Evolutionary conservation across 164 flowering plant species (phyloP).

Genomic region (Magnolia kwangsiensis): DNA sequence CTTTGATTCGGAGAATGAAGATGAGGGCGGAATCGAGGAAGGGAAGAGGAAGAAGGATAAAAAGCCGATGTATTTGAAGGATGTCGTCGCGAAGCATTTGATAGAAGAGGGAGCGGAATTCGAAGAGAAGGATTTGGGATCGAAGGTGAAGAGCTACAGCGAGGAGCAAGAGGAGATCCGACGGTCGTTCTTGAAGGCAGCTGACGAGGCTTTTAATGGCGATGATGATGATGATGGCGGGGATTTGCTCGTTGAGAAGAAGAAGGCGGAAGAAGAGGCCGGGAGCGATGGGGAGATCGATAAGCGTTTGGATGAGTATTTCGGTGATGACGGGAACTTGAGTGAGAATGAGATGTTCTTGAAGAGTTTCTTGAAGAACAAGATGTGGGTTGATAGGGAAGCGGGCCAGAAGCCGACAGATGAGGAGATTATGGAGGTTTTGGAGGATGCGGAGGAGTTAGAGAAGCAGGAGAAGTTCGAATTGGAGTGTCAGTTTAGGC

Average conservation of each 20-base stretch:
- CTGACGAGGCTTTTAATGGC: slow-evolving; percentile 36
- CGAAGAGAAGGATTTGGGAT: slow-evolving; percentile 22
- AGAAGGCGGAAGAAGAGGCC: slow-evolving; percentile 20
- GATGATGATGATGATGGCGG: slow-evolving; percentile 22
- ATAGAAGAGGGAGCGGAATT: slow-evolving; percentile 68
- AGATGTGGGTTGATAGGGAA: slow-evolving; percentile 57
- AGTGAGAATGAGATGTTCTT: slow-evolving; percentile 60
- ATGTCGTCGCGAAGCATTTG: slow-evolving; percentile 66
- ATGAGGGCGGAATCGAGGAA: slow-evolving; percentile 4
- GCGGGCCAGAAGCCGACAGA: slow-evolving; percentile 14
- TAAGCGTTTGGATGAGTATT: slow-evolving; percentile 57
- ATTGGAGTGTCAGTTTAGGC: slow-evolving; percentile 47
- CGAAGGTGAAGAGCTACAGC: slow-evolving; percentile 37
- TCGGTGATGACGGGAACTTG: slow-evolving; percentile 57
- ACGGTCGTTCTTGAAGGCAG: slow-evolving; percentile 20
- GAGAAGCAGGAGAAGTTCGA: slow-evolving; percentile 72
- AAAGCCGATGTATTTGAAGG: slow-evolving; percentile 71
- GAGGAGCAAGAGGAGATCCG: slow-evolving; percentile 68
- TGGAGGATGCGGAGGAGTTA: slow-evolving; percentile 70
- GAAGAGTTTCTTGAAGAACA: slow-evolving; percentile 57
- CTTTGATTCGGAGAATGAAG: slow-evolving; percentile 40
- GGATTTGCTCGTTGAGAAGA: slow-evolving; percentile 56
- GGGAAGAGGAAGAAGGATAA: slow-evolving; percentile 18
- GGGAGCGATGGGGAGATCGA: slow-evolving; percentile 30
- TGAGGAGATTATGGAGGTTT: slow-evolving; percentile 35